Base-by-base conservation (phyloP, 345 rosid genomes). In the Camelina hispida region DNA sequence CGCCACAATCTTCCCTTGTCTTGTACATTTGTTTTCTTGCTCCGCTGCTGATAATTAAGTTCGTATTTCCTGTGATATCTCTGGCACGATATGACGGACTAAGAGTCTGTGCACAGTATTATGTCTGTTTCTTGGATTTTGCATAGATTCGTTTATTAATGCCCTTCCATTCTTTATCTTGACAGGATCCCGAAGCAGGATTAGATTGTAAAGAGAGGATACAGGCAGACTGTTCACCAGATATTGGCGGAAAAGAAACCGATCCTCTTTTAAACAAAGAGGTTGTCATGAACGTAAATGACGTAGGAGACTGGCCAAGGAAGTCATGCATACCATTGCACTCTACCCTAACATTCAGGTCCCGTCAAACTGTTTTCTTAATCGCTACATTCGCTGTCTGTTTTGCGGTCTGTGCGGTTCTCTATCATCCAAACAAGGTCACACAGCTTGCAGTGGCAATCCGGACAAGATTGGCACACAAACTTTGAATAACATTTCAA, bases 401-500 rank as follows among this genome's bases (percentile, higher is more conserved):
- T 80, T 81, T 88, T 25, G 97, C 86, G 55, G 74, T 83, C 72
- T 92, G 97, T 73, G 87, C 86, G 6, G 80, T 88, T 20, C 62
- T 89, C 35, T 77, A 90, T 69, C 99, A 95, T 79, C 97, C 99
- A 25, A 79, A 74, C 55, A 84, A 82, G 80, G 87, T 90, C 43
- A 83, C 88, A 67, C 85, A 85, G 67, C 71, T 95, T 76, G 90
- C 97, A 30, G 86, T 88, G 69, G 80, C 93, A 16, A 75, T 90
- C 66, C 89, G 87, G 20, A 82, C 85, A 71, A 84, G 93, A 68
- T 80, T 90, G 83, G 80, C 79, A 0, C 77, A 78, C 71, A 59
- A 28, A 48, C 7, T 72, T 10, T 68, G 32, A 70, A 43, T 42
- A 44, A 32, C 4, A 53, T 10, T 44, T 38, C 32, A 44, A 15